These are phyloP conservation scores for Opeltia flavorubescens DNA, from an alignment of 495 filamentous ascomycete species.

Conservation along the genomic window DNA sequence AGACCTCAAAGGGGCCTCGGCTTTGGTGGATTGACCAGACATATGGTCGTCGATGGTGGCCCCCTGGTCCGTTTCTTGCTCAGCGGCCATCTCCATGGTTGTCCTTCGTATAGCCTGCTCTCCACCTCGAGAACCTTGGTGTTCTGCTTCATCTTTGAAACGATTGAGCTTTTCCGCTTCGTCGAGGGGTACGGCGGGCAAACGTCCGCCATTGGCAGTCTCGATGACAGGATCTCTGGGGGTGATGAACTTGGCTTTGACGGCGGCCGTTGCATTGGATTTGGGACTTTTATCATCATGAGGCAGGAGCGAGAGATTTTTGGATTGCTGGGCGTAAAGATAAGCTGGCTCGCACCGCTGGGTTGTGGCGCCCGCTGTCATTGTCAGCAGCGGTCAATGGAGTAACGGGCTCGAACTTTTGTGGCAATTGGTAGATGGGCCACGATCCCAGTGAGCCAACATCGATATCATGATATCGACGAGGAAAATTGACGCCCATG, in stretches of 20 bases:
- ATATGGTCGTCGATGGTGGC: conserved; percentile 4
- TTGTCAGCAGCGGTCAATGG: no score
- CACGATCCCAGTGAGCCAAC: no score
- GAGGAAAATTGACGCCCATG: no score
- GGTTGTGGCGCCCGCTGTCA: no score
- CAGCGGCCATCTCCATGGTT: conserved; percentile 1
- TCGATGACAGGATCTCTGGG: conserved; percentile 55
- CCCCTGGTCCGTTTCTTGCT: not conserved
- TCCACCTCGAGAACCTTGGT: conserved; percentile 8
- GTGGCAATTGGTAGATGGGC: no score
- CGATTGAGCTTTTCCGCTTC: conserved; percentile 56
- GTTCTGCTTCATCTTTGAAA: conserved; percentile 35
- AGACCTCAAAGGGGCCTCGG: conserved; percentile 22
- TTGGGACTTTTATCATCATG: conserved; percentile 11
- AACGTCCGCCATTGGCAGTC: conserved; percentile 45
- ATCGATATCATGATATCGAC: no score
- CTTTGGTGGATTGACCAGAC: conserved; percentile 11
- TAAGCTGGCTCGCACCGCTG: not conserved
- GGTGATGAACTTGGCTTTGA: conserved; percentile 54
- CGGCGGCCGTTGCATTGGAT: conserved; percentile 30
- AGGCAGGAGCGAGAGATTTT: conserved; percentile 39
- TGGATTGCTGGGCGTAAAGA: conserved; percentile 35
- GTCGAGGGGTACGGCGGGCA: conserved; percentile 48
- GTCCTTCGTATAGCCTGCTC: not conserved
- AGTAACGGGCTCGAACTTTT: no score